Conservation (phyloP, 2,329 filamentous ascomycete species). For the Aspergillus thermomutatus region DNA sequence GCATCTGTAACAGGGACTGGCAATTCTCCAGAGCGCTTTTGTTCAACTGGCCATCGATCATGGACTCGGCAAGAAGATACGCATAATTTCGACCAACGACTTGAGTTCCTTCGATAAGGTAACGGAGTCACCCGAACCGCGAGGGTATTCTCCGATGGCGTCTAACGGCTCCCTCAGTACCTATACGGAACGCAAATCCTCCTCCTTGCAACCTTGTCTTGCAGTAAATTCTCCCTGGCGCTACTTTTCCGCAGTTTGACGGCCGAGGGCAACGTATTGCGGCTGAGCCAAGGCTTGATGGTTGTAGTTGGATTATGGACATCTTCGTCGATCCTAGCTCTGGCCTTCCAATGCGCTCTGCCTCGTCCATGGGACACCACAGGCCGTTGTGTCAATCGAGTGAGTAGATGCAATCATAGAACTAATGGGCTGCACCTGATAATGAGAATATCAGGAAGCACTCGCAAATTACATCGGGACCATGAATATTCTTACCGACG, state of each 20-base stretch:
- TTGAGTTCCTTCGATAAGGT: not conserved
- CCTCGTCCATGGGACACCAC: not conserved
- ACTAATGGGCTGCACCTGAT: no score
- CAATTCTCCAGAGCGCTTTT: not conserved
- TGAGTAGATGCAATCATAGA: not conserved
- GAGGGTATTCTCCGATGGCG: no score
- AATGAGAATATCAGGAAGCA: no score
- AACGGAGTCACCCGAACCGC: not conserved
- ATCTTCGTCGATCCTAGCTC: not conserved
- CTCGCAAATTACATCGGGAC: no score
- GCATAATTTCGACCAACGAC: not conserved
- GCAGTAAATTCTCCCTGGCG: not conserved
- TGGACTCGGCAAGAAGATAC: not conserved
- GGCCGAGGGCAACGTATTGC: not conserved
- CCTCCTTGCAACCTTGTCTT: not conserved
- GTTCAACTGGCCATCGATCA: not conserved
- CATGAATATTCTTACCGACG: no score
- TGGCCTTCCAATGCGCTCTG: not conserved
- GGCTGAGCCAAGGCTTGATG: not conserved
- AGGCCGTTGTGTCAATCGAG: not conserved
- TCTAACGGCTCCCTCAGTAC: not conserved
- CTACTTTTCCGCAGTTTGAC: not conserved
- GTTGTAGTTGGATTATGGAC: not conserved
- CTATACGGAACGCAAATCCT: not conserved
- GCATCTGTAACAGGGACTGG: not conserved